Percentiles rank a stretch among this genome's conserved stretches.
Evolutionary conservation across 2,329 filamentous ascomycete species (phyloP).

Genomic region (Fusarium napiforme): DNA sequence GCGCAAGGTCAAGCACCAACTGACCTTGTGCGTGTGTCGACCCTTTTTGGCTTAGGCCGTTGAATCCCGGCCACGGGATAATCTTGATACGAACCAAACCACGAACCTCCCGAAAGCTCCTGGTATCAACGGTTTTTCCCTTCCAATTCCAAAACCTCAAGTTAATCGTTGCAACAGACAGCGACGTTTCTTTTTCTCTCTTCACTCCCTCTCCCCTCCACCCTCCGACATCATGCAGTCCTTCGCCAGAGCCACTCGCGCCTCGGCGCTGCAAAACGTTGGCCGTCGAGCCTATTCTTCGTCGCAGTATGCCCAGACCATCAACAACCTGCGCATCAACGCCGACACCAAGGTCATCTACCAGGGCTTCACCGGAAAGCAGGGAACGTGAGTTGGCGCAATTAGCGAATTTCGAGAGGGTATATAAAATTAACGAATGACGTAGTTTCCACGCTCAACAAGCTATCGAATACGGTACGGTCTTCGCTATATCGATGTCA

Average conservation of each 20-base stretch:
- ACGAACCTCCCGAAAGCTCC: slow-evolving; percentile 43
- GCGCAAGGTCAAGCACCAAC: slow-evolving; percentile 32
- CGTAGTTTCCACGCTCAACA: slow-evolving; percentile 94
- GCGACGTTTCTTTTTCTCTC: slow-evolving; percentile 2
- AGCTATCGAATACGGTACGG: slow-evolving; percentile 96
- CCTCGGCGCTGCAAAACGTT: slow-evolving; percentile 73
- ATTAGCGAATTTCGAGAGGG: neutral
- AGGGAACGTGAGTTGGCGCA: slow-evolving; percentile 79
- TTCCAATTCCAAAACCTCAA: slow-evolving; percentile 32
- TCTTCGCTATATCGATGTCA: slow-evolving; percentile 30
- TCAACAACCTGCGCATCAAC: slow-evolving; percentile 92
- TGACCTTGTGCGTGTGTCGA: slow-evolving; percentile 23
- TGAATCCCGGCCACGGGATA: slow-evolving; percentile 45
- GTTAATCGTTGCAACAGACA: slow-evolving; percentile 23
- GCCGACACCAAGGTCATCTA: slow-evolving; percentile 92
- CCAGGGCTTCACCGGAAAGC: slow-evolving; percentile 97
- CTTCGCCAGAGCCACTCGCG: slow-evolving; percentile 77
- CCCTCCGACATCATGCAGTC: slow-evolving; percentile 77
- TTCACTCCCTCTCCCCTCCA: slow-evolving; percentile 9
- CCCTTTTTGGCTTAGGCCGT: slow-evolving; percentile 42
- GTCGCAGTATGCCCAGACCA: slow-evolving; percentile 76
- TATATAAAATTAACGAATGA: slow-evolving; percentile 25
- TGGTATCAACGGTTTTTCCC: slow-evolving; percentile 45
- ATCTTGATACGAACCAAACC: slow-evolving; percentile 45
- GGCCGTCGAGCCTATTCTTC: slow-evolving; percentile 80